These are phyloP conservation scores for Cryoendolithus antarcticus DNA, from an alignment of 2,329 filamentous ascomycete genomes.

Conservation along the genomic window DNA sequence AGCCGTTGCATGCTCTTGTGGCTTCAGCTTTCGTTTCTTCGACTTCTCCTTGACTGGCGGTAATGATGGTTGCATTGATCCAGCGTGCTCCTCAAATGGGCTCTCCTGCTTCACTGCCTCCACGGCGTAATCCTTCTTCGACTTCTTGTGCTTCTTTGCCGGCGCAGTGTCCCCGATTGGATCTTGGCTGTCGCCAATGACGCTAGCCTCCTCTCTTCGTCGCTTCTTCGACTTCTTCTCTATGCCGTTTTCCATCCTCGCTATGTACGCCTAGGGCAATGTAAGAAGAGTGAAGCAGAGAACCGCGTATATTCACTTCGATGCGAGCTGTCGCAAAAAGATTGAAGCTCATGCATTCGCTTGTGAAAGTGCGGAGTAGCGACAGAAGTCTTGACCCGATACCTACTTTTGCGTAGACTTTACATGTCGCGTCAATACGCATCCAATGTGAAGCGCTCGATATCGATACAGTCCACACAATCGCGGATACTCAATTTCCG, in stretches of 20 bases:
- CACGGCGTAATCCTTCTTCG: conserved; percentile 14
- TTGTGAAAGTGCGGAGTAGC: not conserved
- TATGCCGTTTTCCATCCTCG: not conserved
- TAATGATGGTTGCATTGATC: not conserved
- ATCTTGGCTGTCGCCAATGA: not conserved
- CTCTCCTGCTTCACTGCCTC: conserved; percentile 9
- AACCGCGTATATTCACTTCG: too few species aligned
- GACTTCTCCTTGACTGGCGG: conserved; percentile 4
- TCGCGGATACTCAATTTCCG: too few species aligned
- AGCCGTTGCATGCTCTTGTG: conserved; percentile 1
- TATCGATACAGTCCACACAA: too few species aligned
- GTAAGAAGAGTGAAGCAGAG: too few species aligned
- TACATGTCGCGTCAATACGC: not conserved
- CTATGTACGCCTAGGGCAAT: too few species aligned
- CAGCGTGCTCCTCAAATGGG: not conserved
- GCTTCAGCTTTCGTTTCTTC: conserved; percentile 3
- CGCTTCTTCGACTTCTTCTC: conserved; percentile 17
- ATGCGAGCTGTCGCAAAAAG: conserved; percentile 4
- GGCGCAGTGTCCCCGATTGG: conserved; percentile 2
- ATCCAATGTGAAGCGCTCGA: not conserved
- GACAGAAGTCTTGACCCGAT: conserved; percentile 6
- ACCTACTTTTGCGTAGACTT: conserved; percentile 4
- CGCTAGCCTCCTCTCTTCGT: conserved; percentile 4
- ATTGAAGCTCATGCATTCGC: conserved; percentile 1
- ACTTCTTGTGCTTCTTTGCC: conserved; percentile 26